These are phyloP conservation scores for Kluyveromyces marxianus DNA, from an alignment of 1,139 yeast genomes.

Conservation along the genomic window DNA sequence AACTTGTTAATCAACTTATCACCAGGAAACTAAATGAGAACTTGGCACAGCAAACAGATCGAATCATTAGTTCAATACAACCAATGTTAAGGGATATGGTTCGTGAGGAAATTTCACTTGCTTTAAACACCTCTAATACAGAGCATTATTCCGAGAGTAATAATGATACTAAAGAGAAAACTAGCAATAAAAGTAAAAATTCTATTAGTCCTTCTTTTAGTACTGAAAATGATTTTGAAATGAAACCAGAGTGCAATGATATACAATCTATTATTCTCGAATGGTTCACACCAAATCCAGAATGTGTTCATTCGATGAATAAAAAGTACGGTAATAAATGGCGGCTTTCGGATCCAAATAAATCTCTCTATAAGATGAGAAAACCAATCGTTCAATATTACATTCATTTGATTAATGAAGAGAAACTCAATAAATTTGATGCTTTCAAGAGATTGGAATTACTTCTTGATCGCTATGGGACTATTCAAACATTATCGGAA, in stretches of 20 bases:
- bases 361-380: constrained; percentile 21
- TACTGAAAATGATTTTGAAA: background rate
- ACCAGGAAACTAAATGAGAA: constrained; percentile 15
- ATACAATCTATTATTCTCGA: constrained; percentile 25
- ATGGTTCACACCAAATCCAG: constrained; percentile 30
- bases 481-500: background rate
- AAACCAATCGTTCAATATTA: constrained; percentile 27
- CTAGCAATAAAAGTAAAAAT: too few species aligned
- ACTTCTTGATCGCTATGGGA: background rate
- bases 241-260: constrained; percentile 10
- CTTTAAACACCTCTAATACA: background rate
- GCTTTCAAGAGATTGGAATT: constrained; percentile 17
- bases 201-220: too few species aligned
- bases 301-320: constrained; percentile 29
- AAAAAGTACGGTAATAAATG: constrained; percentile 22
- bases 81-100: constrained; percentile 3
- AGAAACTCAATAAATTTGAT: constrained; percentile 17
- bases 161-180: too few species aligned
- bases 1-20: constrained; percentile 25
- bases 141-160: background rate
- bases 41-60: constrained; percentile 4
- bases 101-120: constrained; percentile 1
- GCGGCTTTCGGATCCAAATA: constrained; percentile 17
- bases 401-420: constrained; percentile 23
- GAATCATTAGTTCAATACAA: constrained; percentile 2